phyloP scores from a whole-genome alignment of 148 eudicot species.

The Cornus florida region DNA sequence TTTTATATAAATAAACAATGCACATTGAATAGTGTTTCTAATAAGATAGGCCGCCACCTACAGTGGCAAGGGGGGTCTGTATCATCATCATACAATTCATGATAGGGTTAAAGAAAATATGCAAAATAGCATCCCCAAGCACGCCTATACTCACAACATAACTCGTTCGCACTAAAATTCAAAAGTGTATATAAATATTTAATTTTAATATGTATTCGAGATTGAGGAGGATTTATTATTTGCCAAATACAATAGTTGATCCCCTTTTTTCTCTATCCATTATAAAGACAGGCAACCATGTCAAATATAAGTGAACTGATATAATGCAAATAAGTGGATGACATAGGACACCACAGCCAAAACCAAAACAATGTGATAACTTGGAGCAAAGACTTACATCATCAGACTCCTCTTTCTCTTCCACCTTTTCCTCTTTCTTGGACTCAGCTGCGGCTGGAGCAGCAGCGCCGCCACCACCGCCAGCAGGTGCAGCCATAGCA shows the following conservation, averaged over 20 bases:
- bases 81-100: neutral
- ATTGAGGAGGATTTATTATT: no score
- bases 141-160: neutral
- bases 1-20: neutral
- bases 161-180: no score
- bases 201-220: no score
- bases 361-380: neutral
- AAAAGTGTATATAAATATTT: no score
- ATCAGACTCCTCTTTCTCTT: slow-evolving; percentile 53
- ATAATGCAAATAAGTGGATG: neutral
- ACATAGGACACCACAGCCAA: neutral
- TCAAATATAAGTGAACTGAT: neutral
- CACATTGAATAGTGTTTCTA: neutral
- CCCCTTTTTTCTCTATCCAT: no score
- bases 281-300: no score
- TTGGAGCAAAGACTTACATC: slow-evolving; percentile 26
- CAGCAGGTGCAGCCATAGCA: slow-evolving; percentile 28
- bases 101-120: neutral
- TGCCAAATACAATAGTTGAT: no score
- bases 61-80: neutral
- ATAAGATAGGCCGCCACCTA: neutral
- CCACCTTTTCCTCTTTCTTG: slow-evolving; percentile 45
- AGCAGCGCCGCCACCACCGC: slow-evolving; percentile 21
- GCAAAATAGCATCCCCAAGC: neutral
- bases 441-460: slow-evolving; percentile 43